Base-by-base conservation (phyloP, 1,284 basidiomycete genomes). In the Tausonia pullulans region DNA sequence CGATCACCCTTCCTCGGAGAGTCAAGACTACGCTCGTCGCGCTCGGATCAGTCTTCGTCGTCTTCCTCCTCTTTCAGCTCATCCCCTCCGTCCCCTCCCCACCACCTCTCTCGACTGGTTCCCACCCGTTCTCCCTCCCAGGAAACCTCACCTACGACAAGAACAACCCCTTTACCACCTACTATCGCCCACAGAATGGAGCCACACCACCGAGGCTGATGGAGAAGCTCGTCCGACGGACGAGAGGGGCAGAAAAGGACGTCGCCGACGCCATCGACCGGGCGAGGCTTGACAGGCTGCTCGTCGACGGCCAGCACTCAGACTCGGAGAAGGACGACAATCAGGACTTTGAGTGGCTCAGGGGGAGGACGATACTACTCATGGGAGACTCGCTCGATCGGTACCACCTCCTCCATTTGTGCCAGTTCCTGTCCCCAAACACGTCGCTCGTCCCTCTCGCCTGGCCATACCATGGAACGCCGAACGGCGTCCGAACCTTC, bases 341-440 rank as follows among this genome's bases (percentile, higher is more conserved):
- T 1, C 59, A 65, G 14, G 63, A 60, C 39, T n/a, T 61, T 1
- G 49, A 54, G 3, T 65, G 64, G 64, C 43, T 65, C 16, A 50
- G 45, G 58, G 60, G 58, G 3, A 55, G 64, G 16, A 65, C 64
- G 43, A n/a, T 65, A 3, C 8, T 65, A 7, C 44, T 65, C 10
- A 11, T 65, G 9, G 64, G 64, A 2, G 64, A 65, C 44, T 57
- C 53, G 5, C 39, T 65, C 9, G 64, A 65, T 43, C 53, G 64
- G 7, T 65, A 65, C 27, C 64, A 65, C 43, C 58, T 64, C 40
- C 62, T 65, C 39, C 64, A 65, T 52, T 55, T 65, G n/a, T 65
- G 64, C 54, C 64, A 65, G n/a, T 61, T 65, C 16, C 56, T 65
- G 13, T 55, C 52, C 27, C 64, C 64, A 3, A n/a, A 40, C 7